Conservation (phyloP, 2,329 filamentous ascomycete genomes). For the Ophiobolus disseminans region DNA sequence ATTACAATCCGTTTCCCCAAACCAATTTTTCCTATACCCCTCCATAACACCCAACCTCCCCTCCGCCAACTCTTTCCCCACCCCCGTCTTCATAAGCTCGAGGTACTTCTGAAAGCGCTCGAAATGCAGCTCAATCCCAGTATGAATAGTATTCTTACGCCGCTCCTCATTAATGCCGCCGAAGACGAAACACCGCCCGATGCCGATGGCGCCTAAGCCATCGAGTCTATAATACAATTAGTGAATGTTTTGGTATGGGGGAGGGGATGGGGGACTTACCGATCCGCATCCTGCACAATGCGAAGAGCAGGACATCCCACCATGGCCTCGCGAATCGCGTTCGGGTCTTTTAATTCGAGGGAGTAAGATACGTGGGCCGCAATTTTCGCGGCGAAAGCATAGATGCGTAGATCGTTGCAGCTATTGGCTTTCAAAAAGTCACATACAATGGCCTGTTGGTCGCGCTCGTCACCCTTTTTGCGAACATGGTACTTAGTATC, state of each 20-base stretch:
- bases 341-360: slow-evolving; percentile 70
- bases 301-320: slow-evolving; percentile 69
- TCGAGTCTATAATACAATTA: slow-evolving; percentile 79
- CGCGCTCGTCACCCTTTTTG: not conserved
- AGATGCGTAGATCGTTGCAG: slow-evolving; percentile 54
- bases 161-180: slow-evolving; percentile 62
- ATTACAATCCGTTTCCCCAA: too few relatives aligned
- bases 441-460: not conserved
- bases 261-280: slow-evolving; percentile 64
- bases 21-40: too few relatives aligned
- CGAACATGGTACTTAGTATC: slow-evolving; percentile 72
- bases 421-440: not conserved
- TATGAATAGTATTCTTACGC: slow-evolving; percentile 48
- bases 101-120: slow-evolving; percentile 13
- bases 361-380: slow-evolving; percentile 80
- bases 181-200: slow-evolving; percentile 77
- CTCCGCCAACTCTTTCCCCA: slow-evolving; percentile 21
- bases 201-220: slow-evolving; percentile 81
- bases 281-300: slow-evolving; percentile 88
- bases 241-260: slow-evolving; percentile 73
- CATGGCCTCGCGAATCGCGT: slow-evolving; percentile 62
- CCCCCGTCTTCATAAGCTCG: slow-evolving; percentile 29
- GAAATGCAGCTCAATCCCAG: slow-evolving; percentile 14
- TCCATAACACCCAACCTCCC: too few relatives aligned
- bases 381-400: slow-evolving; percentile 72